Conservation (phyloP, 495 filamentous ascomycete species). For the Corynascus novoguineensis region DNA sequence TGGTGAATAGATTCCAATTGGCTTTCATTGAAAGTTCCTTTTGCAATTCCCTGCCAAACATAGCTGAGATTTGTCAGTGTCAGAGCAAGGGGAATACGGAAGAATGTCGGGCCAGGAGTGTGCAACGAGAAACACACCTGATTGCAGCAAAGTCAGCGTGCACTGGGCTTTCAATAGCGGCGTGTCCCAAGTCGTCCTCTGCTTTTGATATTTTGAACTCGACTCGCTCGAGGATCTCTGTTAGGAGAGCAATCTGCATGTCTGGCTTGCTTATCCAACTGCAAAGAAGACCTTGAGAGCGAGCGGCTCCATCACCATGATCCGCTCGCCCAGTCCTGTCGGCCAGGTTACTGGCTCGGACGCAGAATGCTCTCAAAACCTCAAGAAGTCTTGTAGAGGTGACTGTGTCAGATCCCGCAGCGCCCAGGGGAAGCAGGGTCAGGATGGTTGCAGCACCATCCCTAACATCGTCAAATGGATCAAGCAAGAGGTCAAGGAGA, state of each 20-base stretch:
- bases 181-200: slow-evolving; percentile 52
- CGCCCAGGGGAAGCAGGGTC: slow-evolving; percentile 34
- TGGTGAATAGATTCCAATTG: slow-evolving; percentile 38
- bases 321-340: slow-evolving; percentile 69
- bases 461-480: slow-evolving; percentile 91
- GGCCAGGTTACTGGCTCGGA: slow-evolving; percentile 53
- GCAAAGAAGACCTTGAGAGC: slow-evolving; percentile 50
- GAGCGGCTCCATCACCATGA: slow-evolving; percentile 78
- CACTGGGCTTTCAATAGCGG: slow-evolving; percentile 59
- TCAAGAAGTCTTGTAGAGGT: slow-evolving; percentile 19
- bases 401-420: slow-evolving; percentile 2
- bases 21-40: slow-evolving; percentile 23
- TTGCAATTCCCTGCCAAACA: slow-evolving; percentile 40
- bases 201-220: slow-evolving; percentile 54
- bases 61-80: slow-evolving; percentile 30
- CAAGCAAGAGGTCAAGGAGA: slow-evolving; percentile 70
- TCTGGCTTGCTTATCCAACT: slow-evolving; percentile 36
- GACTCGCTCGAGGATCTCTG: slow-evolving; percentile 43
- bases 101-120: background rate
- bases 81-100: background rate
- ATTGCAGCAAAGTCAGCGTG: slow-evolving; percentile 66
- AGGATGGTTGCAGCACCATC: slow-evolving; percentile 56
- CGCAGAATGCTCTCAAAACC: slow-evolving; percentile 34
- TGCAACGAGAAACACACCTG: slow-evolving; percentile 38
- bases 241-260: slow-evolving; percentile 40